Percentiles rank a stretch among this genome's conserved stretches.
phyloP scores from a whole-genome alignment of 2,329 filamentous ascomycete species.

The Pyrenochaeta sp. region DNA sequence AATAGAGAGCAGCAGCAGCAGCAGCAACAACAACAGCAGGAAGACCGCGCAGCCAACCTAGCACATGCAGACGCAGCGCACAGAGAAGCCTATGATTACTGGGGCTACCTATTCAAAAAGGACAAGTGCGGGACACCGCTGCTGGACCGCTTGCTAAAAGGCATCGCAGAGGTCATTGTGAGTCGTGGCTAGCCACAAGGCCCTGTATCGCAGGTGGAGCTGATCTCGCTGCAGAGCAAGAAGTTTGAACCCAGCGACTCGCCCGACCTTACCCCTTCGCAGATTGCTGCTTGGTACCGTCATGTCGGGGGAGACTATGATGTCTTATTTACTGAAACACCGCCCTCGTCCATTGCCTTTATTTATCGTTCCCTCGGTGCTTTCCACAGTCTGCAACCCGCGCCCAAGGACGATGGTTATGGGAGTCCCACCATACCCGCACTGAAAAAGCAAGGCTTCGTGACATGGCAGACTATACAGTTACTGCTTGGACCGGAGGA shows the following conservation, averaged over 20 bases:
- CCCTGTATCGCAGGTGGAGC: neutral
- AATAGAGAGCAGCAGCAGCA: slow-evolving; percentile 20
- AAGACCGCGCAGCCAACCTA: slow-evolving; percentile 24
- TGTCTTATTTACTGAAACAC: slow-evolving; percentile 78
- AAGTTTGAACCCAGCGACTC: slow-evolving; percentile 56
- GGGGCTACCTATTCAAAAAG: slow-evolving; percentile 60
- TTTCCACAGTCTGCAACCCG: slow-evolving; percentile 84
- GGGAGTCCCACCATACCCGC: slow-evolving; percentile 80
- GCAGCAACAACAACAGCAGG: slow-evolving; percentile 21
- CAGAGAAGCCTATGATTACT: slow-evolving; percentile 58
- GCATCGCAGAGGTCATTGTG: slow-evolving; percentile 58
- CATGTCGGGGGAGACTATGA: slow-evolving; percentile 58
- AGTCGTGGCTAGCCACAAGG: slow-evolving; percentile 17
- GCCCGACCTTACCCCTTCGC: slow-evolving; percentile 58
- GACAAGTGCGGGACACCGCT: slow-evolving; percentile 60
- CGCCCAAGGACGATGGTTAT: slow-evolving; percentile 70
- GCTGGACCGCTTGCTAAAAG: slow-evolving; percentile 56
- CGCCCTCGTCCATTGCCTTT: slow-evolving; percentile 79
- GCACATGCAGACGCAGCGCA: slow-evolving; percentile 39
- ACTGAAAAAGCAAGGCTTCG: slow-evolving; percentile 83
- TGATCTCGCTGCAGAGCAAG: slow-evolving; percentile 45
- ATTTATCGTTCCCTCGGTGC: slow-evolving; percentile 94
- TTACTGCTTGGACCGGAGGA: slow-evolving; percentile 86
- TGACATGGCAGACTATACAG: slow-evolving; percentile 93
- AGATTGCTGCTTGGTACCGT: slow-evolving; percentile 61